Percentiles rank a stretch among this genome's conserved stretches.
Evolutionary conservation across 140 eudicot species (phyloP).

Genomic region (Bidens hawaiensis): DNA sequence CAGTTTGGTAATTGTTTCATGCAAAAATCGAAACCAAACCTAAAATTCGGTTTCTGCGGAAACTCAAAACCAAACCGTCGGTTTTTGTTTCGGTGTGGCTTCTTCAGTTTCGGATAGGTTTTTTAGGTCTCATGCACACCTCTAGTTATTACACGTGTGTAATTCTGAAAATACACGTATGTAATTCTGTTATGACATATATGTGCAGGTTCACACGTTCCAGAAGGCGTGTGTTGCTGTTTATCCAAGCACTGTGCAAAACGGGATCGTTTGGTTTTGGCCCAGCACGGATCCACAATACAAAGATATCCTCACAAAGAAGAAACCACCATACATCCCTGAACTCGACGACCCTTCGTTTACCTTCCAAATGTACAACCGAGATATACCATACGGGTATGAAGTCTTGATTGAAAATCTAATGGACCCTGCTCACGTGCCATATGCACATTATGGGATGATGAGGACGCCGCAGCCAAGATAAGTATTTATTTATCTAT

Average conservation of each 20-base stretch:
- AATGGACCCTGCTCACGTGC: conserved; percentile 95
- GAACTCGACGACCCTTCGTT: conserved; percentile 83
- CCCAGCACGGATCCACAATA: conserved; percentile 60
- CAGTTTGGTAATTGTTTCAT: too few relatives aligned
- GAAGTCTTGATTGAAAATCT: conserved; percentile 78
- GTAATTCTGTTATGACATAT: too few relatives aligned
- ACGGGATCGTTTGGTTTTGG: conserved; percentile 90
- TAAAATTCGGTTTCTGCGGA: too few relatives aligned
- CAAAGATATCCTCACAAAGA: conserved; percentile 46
- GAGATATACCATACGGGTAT: conserved; percentile 86
- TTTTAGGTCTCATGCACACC: too few relatives aligned
- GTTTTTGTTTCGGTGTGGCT: too few relatives aligned
- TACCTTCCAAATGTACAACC: conserved; percentile 37
- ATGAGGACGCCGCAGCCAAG: conserved; percentile 54
- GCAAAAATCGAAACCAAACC: too few relatives aligned
- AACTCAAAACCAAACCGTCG: too few relatives aligned
- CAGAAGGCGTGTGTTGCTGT: conserved; percentile 74
- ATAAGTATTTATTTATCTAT: conserved; percentile 49
- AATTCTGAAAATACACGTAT: too few relatives aligned
- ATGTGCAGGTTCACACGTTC: conserved; percentile 57
- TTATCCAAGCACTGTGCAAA: conserved; percentile 77
- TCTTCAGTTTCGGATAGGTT: too few relatives aligned
- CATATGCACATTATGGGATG: conserved; percentile 82
- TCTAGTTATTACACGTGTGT: too few relatives aligned
- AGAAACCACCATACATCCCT: conserved; percentile 69